Evolutionary conservation across 2,329 filamentous ascomycete genomes (phyloP).

Genomic region (Aphanoascus verrucosus): DNA sequence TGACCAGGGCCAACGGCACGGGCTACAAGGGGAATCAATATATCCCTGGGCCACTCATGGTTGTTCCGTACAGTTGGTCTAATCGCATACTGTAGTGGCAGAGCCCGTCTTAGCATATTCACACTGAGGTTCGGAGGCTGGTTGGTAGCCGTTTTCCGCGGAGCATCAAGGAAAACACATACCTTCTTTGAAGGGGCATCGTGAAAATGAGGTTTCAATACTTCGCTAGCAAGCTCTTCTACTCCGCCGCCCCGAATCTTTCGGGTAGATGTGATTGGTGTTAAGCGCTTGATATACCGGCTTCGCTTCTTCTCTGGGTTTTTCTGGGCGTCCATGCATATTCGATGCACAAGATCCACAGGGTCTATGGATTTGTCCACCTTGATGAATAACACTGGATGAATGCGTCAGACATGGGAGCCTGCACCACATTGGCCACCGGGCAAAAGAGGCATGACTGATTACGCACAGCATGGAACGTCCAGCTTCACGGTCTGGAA

Average conservation of each 20-base stretch:
- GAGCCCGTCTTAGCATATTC: background rate
- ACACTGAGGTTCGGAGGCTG: background rate
- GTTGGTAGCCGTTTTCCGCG: background rate
- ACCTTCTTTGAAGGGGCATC: slow-evolving; percentile 45
- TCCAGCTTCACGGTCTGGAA: slow-evolving; percentile 46
- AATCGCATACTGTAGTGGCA: slow-evolving; percentile 48
- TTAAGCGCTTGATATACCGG: slow-evolving; percentile 50
- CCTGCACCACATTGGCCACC: background rate
- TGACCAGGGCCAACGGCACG: slow-evolving; percentile 47
- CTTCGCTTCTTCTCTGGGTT: slow-evolving; percentile 44
- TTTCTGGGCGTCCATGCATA: slow-evolving; percentile 47
- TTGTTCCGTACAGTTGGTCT: slow-evolving; percentile 52
- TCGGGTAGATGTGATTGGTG: slow-evolving; percentile 47
- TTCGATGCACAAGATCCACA: slow-evolving; percentile 47
- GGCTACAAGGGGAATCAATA: slow-evolving; percentile 51
- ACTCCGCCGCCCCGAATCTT: slow-evolving; percentile 50
- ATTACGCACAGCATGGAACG: slow-evolving; percentile 36
- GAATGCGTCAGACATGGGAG: slow-evolving; percentile 20
- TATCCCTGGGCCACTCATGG: slow-evolving; percentile 45
- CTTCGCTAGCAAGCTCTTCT: slow-evolving; percentile 45
- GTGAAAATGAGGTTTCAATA: slow-evolving; percentile 51
- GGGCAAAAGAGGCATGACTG: slow-evolving; percentile 9
- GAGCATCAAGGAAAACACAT: slow-evolving; percentile 9
- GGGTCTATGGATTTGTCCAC: slow-evolving; percentile 48
- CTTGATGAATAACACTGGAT: slow-evolving; percentile 48